These are phyloP conservation scores for Fusarium secorum DNA, from an alignment of 2,329 filamentous ascomycete genomes.

Conservation along the genomic window DNA sequence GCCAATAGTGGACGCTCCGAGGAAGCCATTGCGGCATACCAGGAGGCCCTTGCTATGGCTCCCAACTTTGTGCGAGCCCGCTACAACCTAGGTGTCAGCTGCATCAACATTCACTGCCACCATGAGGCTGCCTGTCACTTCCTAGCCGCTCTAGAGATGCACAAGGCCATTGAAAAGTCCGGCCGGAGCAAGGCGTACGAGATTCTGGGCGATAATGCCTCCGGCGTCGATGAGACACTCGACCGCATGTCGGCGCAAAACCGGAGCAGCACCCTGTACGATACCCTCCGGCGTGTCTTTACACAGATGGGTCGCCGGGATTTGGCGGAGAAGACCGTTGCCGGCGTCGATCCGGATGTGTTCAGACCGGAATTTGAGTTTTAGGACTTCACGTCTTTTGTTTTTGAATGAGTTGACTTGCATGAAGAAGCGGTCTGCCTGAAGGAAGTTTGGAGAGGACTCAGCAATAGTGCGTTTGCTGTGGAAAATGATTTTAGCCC, in stretches of 20 bases:
- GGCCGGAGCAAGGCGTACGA: slow-evolving; percentile 85
- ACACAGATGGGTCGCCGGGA: slow-evolving; percentile 93
- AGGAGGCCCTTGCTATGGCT: slow-evolving; percentile 86
- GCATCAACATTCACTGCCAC: slow-evolving; percentile 97
- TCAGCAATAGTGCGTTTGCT: not conserved
- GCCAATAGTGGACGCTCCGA: slow-evolving; percentile 93
- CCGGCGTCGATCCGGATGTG: slow-evolving; percentile 87
- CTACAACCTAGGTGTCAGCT: slow-evolving; percentile 95
- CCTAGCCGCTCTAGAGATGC: slow-evolving; percentile 91
- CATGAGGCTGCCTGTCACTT: slow-evolving; percentile 93
- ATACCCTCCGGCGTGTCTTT: slow-evolving; percentile 93
- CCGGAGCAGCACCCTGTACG: slow-evolving; percentile 94
- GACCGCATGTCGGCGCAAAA: slow-evolving; percentile 94
- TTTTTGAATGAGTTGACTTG: slow-evolving; percentile 2
- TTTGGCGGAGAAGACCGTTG: slow-evolving; percentile 84
- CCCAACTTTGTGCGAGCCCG: slow-evolving; percentile 97
- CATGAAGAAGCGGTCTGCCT: slow-evolving; percentile 5
- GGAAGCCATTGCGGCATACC: slow-evolving; percentile 96
- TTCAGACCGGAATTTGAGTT: slow-evolving; percentile 95
- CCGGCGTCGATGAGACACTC: slow-evolving; percentile 71
- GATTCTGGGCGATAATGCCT: slow-evolving; percentile 69
- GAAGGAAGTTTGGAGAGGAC: not conserved
- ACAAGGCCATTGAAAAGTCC: slow-evolving; percentile 88
- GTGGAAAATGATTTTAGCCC: not conserved
- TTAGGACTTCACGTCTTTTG: slow-evolving; percentile 41